Conservation (phyloP, 2,329 filamentous ascomycete genomes). For the Sporothrix pseudoabietina region DNA sequence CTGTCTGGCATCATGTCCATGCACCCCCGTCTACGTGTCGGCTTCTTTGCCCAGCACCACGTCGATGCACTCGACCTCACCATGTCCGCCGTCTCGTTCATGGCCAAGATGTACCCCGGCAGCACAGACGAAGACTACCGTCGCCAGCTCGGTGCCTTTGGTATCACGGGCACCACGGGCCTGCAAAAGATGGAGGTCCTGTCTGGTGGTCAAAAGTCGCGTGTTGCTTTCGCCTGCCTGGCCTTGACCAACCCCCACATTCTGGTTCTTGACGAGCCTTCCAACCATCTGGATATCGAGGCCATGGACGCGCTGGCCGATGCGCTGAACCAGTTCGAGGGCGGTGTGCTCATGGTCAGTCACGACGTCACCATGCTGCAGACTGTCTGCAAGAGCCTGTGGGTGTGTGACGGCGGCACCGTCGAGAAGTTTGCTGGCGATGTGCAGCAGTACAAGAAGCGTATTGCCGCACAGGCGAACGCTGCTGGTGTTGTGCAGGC, state of each 20-base stretch:
- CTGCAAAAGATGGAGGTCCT: slow-evolving; percentile 93
- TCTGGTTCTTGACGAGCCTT: slow-evolving; percentile 95
- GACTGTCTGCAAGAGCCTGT: slow-evolving; percentile 90
- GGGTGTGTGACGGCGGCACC: slow-evolving; percentile 93
- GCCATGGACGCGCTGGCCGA: slow-evolving; percentile 94
- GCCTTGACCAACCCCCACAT: slow-evolving; percentile 95
- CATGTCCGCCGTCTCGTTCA: slow-evolving; percentile 88
- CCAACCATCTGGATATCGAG: slow-evolving; percentile 98
- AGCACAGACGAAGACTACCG: slow-evolving; percentile 96
- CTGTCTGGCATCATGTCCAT: slow-evolving; percentile 81
- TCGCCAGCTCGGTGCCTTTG: slow-evolving; percentile 86
- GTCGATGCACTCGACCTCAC: slow-evolving; percentile 93
- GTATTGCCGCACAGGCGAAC: slow-evolving; percentile 86
- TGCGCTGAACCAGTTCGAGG: slow-evolving; percentile 83
- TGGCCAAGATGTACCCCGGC: slow-evolving; percentile 89
- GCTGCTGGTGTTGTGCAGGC: slow-evolving; percentile 79
- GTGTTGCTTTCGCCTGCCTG: slow-evolving; percentile 96
- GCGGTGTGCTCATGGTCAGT: slow-evolving; percentile 96
- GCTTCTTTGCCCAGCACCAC: slow-evolving; percentile 98
- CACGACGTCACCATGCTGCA: slow-evolving; percentile 99
- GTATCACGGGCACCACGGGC: slow-evolving; percentile 90
- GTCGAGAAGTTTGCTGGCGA: slow-evolving; percentile 96
- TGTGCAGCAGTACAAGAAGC: slow-evolving; percentile 96
- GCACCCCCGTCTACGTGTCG: slow-evolving; percentile 83
- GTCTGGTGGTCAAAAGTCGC: slow-evolving; percentile 96